phyloP scores from a whole-genome alignment of 352 stramenopile genomes.

The Pythium monospermum region DNA sequence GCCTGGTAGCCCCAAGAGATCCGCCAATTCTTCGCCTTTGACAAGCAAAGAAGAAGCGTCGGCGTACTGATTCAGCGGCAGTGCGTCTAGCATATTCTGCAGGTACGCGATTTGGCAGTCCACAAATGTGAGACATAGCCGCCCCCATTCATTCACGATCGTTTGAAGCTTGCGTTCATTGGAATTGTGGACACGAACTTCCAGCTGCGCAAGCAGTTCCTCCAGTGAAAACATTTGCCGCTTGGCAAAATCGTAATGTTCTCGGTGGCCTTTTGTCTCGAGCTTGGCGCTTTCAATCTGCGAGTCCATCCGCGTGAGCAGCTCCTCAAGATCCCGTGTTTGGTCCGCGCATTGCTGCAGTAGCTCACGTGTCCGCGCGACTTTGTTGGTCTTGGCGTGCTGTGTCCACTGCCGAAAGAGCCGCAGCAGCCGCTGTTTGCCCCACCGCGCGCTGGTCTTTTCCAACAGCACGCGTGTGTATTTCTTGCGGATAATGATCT shows the following conservation, averaged over 20 bases:
- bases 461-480: conserved; percentile 63
- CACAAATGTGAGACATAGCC: conserved; percentile 52
- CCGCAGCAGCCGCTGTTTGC: conserved; percentile 36
- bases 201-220: conserved; percentile 46
- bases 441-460: conserved; percentile 50
- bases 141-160: conserved; percentile 62
- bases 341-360: conserved; percentile 47
- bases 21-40: conserved; percentile 51
- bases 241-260: conserved; percentile 59
- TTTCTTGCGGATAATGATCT: conserved; percentile 67
- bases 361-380: conserved; percentile 27
- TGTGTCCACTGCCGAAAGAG: conserved; percentile 46
- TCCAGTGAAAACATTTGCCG: conserved; percentile 50
- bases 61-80: conserved; percentile 34
- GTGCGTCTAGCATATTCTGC: conserved; percentile 55
- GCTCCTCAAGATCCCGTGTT: conserved; percentile 45
- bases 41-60: conserved; percentile 35
- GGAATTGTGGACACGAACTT: conserved; percentile 38
- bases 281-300: conserved; percentile 49
- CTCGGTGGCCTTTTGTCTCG: conserved; percentile 40
- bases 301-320: conserved; percentile 37
- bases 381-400: conserved; percentile 32
- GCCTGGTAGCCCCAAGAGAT: conserved; percentile 41
- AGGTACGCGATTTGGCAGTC: conserved; percentile 47
- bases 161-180: conserved; percentile 55